These are phyloP conservation scores for Fusarium beomiforme DNA, from an alignment of 2,329 filamentous ascomycete species.

Conservation along the genomic window DNA sequence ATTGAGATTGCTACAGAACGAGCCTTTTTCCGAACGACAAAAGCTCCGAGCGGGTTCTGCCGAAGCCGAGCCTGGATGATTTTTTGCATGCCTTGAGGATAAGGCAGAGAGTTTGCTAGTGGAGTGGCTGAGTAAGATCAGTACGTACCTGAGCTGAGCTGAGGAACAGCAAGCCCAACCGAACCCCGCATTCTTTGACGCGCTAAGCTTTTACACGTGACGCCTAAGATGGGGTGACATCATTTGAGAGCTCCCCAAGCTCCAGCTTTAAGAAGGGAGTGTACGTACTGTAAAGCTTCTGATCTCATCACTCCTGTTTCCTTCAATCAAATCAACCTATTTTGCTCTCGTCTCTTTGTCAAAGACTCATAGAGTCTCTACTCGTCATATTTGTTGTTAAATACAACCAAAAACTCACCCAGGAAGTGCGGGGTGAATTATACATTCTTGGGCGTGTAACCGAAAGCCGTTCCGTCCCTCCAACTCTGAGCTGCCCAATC, in stretches of 20 bases:
- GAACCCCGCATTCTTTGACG: constrained; percentile 42
- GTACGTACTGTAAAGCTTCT: constrained; percentile 39
- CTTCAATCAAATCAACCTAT: constrained; percentile 38
- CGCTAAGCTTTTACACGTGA: constrained; percentile 43
- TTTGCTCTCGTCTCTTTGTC: constrained; percentile 15
- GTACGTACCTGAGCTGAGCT: constrained; percentile 20
- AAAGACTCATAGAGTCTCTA: not conserved
- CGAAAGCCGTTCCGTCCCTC: constrained; percentile 45
- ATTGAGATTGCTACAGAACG: constrained; percentile 50
- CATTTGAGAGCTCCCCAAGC: constrained; percentile 41
- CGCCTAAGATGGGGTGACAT: constrained; percentile 37
- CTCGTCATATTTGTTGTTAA: constrained; percentile 22
- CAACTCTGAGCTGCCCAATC: constrained; percentile 38
- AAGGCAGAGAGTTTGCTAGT: not conserved
- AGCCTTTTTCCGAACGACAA: constrained; percentile 52
- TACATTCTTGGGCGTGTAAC: constrained; percentile 39
- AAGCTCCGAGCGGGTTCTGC: constrained; percentile 50
- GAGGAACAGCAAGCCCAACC: constrained; percentile 33
- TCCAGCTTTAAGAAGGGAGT: constrained; percentile 44
- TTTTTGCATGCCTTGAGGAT: constrained; percentile 43
- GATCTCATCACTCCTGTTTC: constrained; percentile 14
- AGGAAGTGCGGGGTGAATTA: constrained; percentile 43
- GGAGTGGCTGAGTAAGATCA: constrained; percentile 13
- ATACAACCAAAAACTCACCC: constrained; percentile 18
- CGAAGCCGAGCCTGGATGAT: constrained; percentile 45